Evolutionary conservation across 352 stramenopile genomes (phyloP).

Genomic region (Phytophthora brassicae): DNA sequence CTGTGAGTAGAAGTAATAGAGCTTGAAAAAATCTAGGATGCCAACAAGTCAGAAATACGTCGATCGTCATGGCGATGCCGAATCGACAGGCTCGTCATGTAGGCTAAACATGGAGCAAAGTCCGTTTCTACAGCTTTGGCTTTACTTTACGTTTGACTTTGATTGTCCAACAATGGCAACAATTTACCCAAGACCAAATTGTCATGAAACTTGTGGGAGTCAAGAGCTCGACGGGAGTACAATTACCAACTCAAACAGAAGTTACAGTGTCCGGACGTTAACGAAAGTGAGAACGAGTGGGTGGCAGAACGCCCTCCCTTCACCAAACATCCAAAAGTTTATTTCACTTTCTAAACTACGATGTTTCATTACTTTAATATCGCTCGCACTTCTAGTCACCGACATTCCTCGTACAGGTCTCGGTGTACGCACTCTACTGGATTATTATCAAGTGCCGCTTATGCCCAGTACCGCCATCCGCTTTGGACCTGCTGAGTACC

Average conservation of each 20-base stretch:
- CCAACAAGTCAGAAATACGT: too few relatives aligned
- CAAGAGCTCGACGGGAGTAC: not conserved
- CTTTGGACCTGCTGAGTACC: constrained; percentile 57
- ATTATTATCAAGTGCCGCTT: constrained; percentile 27
- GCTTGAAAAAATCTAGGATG: too few relatives aligned
- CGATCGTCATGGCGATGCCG: too few relatives aligned
- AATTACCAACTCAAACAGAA: not conserved
- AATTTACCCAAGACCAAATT: not conserved
- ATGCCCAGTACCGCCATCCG: constrained; percentile 31
- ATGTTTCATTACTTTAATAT: constrained; percentile 39
- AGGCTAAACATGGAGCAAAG: not conserved
- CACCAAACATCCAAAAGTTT: constrained; percentile 28
- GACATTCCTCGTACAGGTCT: constrained; percentile 59
- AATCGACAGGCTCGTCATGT: too few relatives aligned
- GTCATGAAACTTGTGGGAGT: not conserved
- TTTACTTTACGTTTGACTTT: not conserved
- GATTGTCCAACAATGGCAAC: not conserved
- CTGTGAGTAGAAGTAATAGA: too few relatives aligned
- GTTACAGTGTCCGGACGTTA: constrained; percentile 1
- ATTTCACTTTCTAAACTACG: constrained; percentile 35
- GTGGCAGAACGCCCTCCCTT: constrained; percentile 18
- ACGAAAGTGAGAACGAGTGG: not conserved
- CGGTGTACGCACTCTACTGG: constrained; percentile 22
- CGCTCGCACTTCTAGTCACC: constrained; percentile 39
- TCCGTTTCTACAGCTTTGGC: not conserved